phyloP scores from a whole-genome alignment of 2,329 filamentous ascomycete genomes.

The Thyridium curvatum region DNA sequence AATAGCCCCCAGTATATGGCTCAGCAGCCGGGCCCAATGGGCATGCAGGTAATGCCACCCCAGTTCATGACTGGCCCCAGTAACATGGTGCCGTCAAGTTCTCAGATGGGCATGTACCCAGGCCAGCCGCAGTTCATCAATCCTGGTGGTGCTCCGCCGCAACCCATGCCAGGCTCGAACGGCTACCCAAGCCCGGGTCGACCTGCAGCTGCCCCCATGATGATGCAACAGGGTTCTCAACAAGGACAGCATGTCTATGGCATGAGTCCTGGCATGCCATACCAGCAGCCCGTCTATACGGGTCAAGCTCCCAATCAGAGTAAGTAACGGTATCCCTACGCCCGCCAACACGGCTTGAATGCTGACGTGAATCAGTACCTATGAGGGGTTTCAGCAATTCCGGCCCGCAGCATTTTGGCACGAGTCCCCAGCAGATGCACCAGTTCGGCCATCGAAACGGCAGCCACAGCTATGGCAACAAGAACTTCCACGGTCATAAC shows the following conservation, averaged over 20 bases:
- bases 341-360: slow-evolving; percentile 2
- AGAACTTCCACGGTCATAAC: slow-evolving; percentile 40
- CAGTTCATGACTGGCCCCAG: slow-evolving; percentile 71
- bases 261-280: slow-evolving; percentile 70
- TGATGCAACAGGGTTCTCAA: slow-evolving; percentile 91
- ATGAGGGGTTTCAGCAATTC: slow-evolving; percentile 55
- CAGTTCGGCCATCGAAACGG: slow-evolving; percentile 58
- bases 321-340: slow-evolving; percentile 41
- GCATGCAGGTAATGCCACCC: slow-evolving; percentile 77
- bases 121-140: slow-evolving; percentile 57
- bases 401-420: slow-evolving; percentile 56
- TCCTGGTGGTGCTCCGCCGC: slow-evolving; percentile 39
- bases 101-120: slow-evolving; percentile 79
- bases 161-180: slow-evolving; percentile 58
- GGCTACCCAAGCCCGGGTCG: slow-evolving; percentile 87
- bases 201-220: slow-evolving; percentile 68
- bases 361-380: slow-evolving; percentile 38
- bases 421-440: slow-evolving; percentile 59
- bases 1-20: slow-evolving; percentile 68
- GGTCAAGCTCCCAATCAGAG: slow-evolving; percentile 67
- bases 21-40: slow-evolving; percentile 66
- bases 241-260: slow-evolving; percentile 76
- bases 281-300: slow-evolving; percentile 67
- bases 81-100: slow-evolving; percentile 58
- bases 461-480: slow-evolving; percentile 43